Conservation (phyloP, 345 rosid species). For the Eucalyptus caleyi region DNA sequence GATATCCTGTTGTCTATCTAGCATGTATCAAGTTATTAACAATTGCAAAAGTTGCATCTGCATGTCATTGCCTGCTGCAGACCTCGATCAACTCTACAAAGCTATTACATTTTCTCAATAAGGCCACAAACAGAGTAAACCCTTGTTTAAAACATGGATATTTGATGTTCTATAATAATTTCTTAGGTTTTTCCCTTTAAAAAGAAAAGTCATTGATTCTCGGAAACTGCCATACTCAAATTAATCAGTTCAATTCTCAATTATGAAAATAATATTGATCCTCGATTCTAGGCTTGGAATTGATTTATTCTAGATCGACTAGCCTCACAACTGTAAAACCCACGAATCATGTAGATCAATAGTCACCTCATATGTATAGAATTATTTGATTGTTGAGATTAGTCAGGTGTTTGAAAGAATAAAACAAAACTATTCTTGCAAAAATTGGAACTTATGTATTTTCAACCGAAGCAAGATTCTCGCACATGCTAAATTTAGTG, state of each 20-base stretch:
- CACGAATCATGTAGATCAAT: neutral
- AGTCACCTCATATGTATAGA: neutral
- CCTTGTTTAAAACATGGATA: neutral
- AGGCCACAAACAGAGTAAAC: too few relatives aligned
- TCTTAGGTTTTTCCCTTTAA: neutral
- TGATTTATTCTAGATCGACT: rapidly evolving
- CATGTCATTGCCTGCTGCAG: too few relatives aligned
- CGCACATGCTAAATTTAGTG: neutral
- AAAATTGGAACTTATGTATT: neutral
- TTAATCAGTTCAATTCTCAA: neutral
- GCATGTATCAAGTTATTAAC: too few relatives aligned
- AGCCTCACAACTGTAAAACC: rapidly evolving
- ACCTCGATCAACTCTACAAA: too few relatives aligned
- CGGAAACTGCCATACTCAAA: neutral
- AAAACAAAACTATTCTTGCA: neutral
- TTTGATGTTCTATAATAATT: neutral
- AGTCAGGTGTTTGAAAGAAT: neutral
- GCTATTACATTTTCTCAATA: too few relatives aligned
- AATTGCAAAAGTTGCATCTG: too few relatives aligned
- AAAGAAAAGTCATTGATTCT: too few relatives aligned
- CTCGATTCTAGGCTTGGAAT: rapidly evolving
- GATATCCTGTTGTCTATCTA: neutral
- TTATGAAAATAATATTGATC: neutral
- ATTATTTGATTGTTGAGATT: neutral
- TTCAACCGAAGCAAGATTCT: neutral